Percentiles rank a stretch among this genome's conserved stretches.
Conservation (phyloP, 2,329 filamentous ascomycete species). For the Epichloe festucae region DNA sequence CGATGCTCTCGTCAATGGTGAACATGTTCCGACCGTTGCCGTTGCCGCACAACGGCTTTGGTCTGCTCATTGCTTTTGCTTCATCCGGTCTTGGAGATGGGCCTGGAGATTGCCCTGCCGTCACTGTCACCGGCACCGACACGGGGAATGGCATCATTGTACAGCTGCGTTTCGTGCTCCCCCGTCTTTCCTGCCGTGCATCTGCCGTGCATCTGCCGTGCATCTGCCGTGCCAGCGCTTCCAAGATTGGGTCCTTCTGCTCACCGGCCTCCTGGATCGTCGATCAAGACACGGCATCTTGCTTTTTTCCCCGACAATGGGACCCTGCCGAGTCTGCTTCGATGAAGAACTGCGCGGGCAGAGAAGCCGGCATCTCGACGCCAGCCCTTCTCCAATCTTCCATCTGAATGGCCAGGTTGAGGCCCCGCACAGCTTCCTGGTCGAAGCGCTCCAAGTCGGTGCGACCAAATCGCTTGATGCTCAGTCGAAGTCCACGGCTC, state of each 20-base stretch:
- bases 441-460: slow-evolving; percentile 11
- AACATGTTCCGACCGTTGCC: no score
- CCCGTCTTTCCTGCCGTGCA: neutral
- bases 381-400: slow-evolving; percentile 2
- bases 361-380: slow-evolving; percentile 3
- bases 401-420: slow-evolving; percentile 3
- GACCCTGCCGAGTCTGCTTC: neutral
- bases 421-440: slow-evolving; percentile 2
- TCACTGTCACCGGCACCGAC: neutral
- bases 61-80: no score
- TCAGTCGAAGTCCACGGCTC: slow-evolving; percentile 2
- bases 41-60: no score
- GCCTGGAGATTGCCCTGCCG: neutral
- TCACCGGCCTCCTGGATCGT: neutral
- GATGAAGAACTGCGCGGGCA: slow-evolving; percentile 1
- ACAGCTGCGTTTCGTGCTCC: neutral
- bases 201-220: neutral
- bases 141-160: no score
- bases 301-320: neutral
- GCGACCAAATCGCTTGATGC: slow-evolving; percentile 9
- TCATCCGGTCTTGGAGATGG: no score
- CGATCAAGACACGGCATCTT: neutral
- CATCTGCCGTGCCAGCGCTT: neutral
- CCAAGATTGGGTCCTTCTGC: neutral
- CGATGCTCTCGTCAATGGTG: no score